These are phyloP conservation scores for Populus hybrid DNA, from an alignment of 441 rosid species.

Conservation along the genomic window DNA sequence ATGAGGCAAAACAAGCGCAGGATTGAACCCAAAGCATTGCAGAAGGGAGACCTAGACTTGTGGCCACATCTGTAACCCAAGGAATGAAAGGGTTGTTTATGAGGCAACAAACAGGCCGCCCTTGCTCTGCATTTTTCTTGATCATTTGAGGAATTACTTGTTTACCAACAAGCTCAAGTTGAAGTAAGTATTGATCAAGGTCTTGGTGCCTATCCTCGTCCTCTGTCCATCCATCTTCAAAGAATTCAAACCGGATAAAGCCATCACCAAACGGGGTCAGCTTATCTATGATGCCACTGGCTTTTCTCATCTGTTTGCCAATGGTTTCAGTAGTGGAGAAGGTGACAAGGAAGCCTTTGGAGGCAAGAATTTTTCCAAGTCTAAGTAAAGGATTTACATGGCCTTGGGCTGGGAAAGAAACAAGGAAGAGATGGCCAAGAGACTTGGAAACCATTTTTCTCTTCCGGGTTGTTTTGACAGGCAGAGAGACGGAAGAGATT, in stretches of 20 bases:
- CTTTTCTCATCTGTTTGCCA: slow-evolving; percentile 47
- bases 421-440: slow-evolving; percentile 56
- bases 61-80: slow-evolving; percentile 79
- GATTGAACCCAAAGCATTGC: slow-evolving; percentile 91
- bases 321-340: slow-evolving; percentile 45
- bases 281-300: slow-evolving; percentile 37
- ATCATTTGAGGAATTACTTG: slow-evolving; percentile 43
- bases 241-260: slow-evolving; percentile 61
- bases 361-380: slow-evolving; percentile 71
- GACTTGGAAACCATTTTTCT: slow-evolving; percentile 35
- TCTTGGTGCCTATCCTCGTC: slow-evolving; percentile 42
- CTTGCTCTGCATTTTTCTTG: slow-evolving; percentile 34
- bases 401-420: slow-evolving; percentile 76
- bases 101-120: slow-evolving; percentile 64
- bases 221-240: slow-evolving; percentile 53
- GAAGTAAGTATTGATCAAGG: slow-evolving; percentile 38
- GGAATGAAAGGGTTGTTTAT: slow-evolving; percentile 79
- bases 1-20: slow-evolving; percentile 57
- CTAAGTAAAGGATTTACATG: slow-evolving; percentile 76
- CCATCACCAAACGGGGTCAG: slow-evolving; percentile 58
- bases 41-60: slow-evolving; percentile 60
- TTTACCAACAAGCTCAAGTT: slow-evolving; percentile 52
- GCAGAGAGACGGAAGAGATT: background rate
- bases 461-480: too few species aligned
- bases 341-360: slow-evolving; percentile 69